A percentile compares a stretch with the other conserved stretches of the same genome.
These are phyloP conservation scores for Rhizopogon roseolus DNA, from an alignment of 768 basidiomycete genomes.

Conservation along the genomic window DNA sequence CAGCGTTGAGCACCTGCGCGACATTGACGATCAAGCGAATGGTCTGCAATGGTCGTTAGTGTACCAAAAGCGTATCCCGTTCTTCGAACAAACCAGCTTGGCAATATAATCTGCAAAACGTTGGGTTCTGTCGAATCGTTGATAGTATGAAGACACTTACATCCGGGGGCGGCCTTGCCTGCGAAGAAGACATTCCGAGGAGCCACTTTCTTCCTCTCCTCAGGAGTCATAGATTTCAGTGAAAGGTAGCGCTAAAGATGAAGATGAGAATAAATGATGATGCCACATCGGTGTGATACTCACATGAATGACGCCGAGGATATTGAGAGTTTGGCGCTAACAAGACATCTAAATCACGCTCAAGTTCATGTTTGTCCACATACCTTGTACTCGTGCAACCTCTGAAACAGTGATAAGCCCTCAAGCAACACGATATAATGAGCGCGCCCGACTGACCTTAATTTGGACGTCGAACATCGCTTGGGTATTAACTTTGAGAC, in stretches of 20 bases:
- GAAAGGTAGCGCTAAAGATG: conserved; percentile 66
- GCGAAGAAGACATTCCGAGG: conserved; percentile 96
- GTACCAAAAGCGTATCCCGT: neutral
- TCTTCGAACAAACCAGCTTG: conserved; percentile 55
- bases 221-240: conserved; percentile 75
- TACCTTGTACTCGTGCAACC: conserved; percentile 90
- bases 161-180: conserved; percentile 94
- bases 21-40: conserved; percentile 95
- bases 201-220: conserved; percentile 75
- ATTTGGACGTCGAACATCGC: conserved; percentile 93
- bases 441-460: conserved; percentile 40
- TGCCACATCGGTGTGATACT: conserved; percentile 16
- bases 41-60: conserved; percentile 40
- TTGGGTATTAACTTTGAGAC: conserved; percentile 64
- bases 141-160: conserved; percentile 35
- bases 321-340: conserved; percentile 91
- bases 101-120: conserved; percentile 72
- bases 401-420: conserved; percentile 34
- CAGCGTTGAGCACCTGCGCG: conserved; percentile 59
- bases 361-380: neutral
- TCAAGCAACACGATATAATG: neutral
- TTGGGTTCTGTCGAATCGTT: conserved; percentile 5
- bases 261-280: neutral
- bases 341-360: neutral
- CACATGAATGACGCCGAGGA: conserved; percentile 85